Evolutionary conservation across 78 protist genomes (phyloP), one percentile per base, ranked within the genome.

Genomic region (Neovahlkampfia damariscottae): DNA sequence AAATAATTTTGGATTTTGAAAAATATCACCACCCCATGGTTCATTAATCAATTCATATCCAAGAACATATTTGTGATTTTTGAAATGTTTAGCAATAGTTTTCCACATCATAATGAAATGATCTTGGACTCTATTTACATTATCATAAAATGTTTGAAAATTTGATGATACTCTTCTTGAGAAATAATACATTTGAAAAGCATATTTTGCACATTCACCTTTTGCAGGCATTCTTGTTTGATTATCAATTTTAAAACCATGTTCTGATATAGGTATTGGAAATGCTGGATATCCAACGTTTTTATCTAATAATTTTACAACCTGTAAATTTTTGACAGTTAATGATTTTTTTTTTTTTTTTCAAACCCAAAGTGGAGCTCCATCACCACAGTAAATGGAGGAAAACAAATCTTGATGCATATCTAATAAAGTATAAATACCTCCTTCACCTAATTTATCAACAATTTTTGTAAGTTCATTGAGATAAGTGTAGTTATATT

Each of bases 41-140:
- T 92, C 96, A 79, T 92, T 92, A 38, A 92, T 79, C 19, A 92
- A 69, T 82, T 92, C 94, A 76, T 88, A 89, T 37, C 87, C 91
- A 0, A 92, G 29, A 1, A 87, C 83, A 4, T 59, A 67, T 8
- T 29, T 3, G 2, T 1, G 10, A 38, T 28, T 3, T 29, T 27
- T 37, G 28, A 90, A 84, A 2, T n/a, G 29, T 0, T 0, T 10
- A 0, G 85, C 91, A 7, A 88, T 40, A 19, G 2, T 38, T n/a
- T 32, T 30, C 96, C 96, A 92, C 72, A 78, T 83, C 4, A 35
- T 79, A 4, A 34, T 68, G 59, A 84, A 86, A 38, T 34, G 62
- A 35, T 81, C 84, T 58, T 68, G 83, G 9, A 72, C 7, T 38
- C 86, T 85, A 41, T 40, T 31, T 3, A 1, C 58, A 72, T 92